phyloP scores from a whole-genome alignment of 2,329 filamentous ascomycete species.

The Aaosphaeria arxii region DNA sequence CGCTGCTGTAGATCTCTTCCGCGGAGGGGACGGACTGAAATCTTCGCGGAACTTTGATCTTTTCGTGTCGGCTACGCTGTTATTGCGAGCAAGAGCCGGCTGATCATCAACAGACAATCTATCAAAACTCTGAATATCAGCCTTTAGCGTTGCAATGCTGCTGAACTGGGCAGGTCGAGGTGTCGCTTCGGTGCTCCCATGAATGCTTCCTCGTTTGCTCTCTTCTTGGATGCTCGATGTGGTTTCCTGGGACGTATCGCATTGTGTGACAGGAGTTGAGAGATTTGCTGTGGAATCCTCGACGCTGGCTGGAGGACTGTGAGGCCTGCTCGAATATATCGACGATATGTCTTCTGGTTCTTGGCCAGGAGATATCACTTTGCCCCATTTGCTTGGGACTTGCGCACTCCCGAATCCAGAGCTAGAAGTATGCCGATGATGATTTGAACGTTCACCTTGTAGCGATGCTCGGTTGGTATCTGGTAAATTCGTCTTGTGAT shows the following conservation, averaged over 20 bases:
- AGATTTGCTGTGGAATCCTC: constrained; percentile 20
- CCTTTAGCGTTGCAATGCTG: not conserved
- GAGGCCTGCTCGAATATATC: constrained; percentile 38
- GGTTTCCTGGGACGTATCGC: constrained; percentile 8
- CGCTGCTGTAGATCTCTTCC: constrained; percentile 21
- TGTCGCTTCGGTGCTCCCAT: not conserved
- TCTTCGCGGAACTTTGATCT: constrained; percentile 36
- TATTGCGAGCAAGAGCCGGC: constrained; percentile 12
- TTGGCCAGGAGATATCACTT: constrained; percentile 20
- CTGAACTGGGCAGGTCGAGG: not conserved
- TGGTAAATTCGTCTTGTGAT: constrained; percentile 16
- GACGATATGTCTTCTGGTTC: constrained; percentile 27
- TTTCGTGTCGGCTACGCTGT: constrained; percentile 29
- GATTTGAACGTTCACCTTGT: constrained; percentile 6
- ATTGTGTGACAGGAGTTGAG: constrained; percentile 4
- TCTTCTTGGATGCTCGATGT: constrained; percentile 7
- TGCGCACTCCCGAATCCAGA: constrained; percentile 35
- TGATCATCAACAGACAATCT: no score
- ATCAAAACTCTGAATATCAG: not conserved
- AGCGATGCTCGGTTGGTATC: constrained; percentile 16
- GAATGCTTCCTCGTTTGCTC: not conserved
- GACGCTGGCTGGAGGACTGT: constrained; percentile 34
- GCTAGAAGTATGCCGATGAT: constrained; percentile 31
- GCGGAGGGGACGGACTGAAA: constrained; percentile 29
- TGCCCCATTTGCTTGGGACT: constrained; percentile 38